phyloP scores from a whole-genome alignment of 345 rosid species.

The Heritiera littoralis region DNA sequence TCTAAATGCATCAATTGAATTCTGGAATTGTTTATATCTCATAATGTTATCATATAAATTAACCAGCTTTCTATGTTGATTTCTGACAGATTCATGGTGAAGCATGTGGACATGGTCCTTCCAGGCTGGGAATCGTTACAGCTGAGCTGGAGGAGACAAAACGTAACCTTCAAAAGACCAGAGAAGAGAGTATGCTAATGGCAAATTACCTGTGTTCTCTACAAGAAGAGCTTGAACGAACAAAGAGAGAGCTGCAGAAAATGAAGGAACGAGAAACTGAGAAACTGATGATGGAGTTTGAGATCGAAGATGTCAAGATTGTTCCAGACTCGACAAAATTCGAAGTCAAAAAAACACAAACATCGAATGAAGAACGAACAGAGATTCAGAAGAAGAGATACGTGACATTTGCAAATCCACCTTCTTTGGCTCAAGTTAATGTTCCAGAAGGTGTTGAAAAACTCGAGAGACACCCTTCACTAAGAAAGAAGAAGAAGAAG shows the following conservation, averaged over 20 bases:
- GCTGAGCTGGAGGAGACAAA: constrained; percentile 81
- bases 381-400: constrained; percentile 69
- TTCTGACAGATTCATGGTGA: constrained; percentile 44
- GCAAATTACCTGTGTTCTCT: constrained; percentile 57
- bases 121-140: constrained; percentile 35
- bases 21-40: neutral
- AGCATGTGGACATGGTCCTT: constrained; percentile 25
- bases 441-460: constrained; percentile 39
- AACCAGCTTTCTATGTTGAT: neutral
- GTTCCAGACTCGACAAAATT: constrained; percentile 42
- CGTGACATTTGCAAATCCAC: constrained; percentile 66
- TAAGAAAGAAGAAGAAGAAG: constrained; percentile 68
- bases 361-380: constrained; percentile 12
- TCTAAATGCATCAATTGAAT: neutral
- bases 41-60: neutral
- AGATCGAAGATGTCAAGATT: constrained; percentile 42
- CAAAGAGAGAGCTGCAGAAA: constrained; percentile 62
- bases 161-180: constrained; percentile 60
- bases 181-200: constrained; percentile 65
- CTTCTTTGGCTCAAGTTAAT: constrained; percentile 34
- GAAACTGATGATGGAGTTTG: constrained; percentile 34
- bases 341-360: constrained; percentile 30
- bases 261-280: constrained; percentile 39
- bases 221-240: constrained; percentile 70
- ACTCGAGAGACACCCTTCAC: constrained; percentile 72